phyloP scores from a whole-genome alignment of 202 grass and related monocot species.

The Setaria viridis region DNA sequence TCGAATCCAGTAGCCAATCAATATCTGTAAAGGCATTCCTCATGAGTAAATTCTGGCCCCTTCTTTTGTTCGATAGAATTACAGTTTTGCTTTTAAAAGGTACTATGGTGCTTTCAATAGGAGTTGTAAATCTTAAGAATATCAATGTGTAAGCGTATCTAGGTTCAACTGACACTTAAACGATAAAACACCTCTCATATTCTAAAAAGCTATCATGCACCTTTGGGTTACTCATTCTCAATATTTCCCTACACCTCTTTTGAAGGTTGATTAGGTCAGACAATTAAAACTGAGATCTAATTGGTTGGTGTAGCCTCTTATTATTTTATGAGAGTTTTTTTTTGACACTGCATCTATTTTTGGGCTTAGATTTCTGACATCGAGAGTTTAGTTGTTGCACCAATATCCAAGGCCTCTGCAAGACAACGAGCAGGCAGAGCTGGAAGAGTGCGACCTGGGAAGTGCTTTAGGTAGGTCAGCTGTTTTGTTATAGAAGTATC shows the following conservation, averaged over 20 bases:
- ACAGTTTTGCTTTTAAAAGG: background rate
- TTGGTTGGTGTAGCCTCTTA: conserved; percentile 10
- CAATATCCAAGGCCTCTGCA: conserved; percentile 96
- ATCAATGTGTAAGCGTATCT: background rate
- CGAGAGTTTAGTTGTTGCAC: conserved; percentile 88
- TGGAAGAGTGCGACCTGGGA: conserved; percentile 89
- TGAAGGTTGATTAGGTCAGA: background rate
- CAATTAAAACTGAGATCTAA: conserved; percentile 16
- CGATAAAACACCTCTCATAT: background rate
- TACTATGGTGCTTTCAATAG: background rate
- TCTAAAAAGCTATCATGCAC: background rate
- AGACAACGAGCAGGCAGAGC: conserved; percentile 94
- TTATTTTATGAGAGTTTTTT: background rate
- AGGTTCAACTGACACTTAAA: background rate
- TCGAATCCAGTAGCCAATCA: conserved; percentile 7
- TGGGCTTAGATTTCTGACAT: conserved; percentile 79
- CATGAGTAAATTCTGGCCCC: background rate
- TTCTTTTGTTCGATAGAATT: conserved; percentile 8
- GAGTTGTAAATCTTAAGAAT: background rate
- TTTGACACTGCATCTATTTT: conserved; percentile 25
- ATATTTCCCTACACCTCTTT: background rate
- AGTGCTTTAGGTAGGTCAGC: conserved; percentile 80
- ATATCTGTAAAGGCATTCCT: conserved; percentile 18
- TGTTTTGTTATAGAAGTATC: conserved; percentile 11
- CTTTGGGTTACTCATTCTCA: background rate